Conservation (phyloP, 441 rosid genomes). For the Raphanus hybrid region DNA sequence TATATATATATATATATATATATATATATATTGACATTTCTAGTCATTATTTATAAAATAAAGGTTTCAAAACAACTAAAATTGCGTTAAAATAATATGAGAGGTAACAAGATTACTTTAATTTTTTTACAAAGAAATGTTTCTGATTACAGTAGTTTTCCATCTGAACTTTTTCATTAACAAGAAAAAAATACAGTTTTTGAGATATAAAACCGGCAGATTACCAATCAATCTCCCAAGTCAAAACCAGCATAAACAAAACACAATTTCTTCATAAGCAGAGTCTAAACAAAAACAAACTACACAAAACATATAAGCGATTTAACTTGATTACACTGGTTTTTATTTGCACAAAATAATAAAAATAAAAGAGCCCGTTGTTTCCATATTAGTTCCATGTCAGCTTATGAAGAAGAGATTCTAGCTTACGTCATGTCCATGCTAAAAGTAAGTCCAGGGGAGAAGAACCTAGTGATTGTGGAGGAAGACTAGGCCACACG, state of each 20-base stretch:
- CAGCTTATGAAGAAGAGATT: conserved; percentile 12
- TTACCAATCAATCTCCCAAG: too few relatives aligned
- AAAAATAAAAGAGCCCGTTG: not conserved
- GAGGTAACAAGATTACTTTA: not conserved
- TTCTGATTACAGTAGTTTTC: not conserved
- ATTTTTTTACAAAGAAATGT: not conserved
- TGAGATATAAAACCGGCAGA: too few relatives aligned
- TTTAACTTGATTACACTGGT: not conserved
- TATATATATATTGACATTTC: not conserved
- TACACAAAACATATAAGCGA: too few relatives aligned
- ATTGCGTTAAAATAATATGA: not conserved
- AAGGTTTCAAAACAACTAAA: not conserved
- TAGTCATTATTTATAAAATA: not conserved
- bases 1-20: not conserved
- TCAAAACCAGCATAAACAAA: too few relatives aligned
- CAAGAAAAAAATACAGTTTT: too few relatives aligned
- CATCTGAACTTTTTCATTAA: too few relatives aligned
- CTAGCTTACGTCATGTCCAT: conserved; percentile 34
- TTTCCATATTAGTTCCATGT: not conserved
- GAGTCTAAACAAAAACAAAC: too few relatives aligned
- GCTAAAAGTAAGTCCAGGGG: conserved; percentile 57
- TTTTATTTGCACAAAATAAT: not conserved
- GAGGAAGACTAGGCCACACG: conserved; percentile 44
- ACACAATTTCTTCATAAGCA: too few relatives aligned
- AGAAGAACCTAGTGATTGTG: conserved; percentile 69